Base-by-base conservation (phyloP, 2,329 filamentous ascomycete genomes). In the Mycosphaerella arachidis region DNA sequence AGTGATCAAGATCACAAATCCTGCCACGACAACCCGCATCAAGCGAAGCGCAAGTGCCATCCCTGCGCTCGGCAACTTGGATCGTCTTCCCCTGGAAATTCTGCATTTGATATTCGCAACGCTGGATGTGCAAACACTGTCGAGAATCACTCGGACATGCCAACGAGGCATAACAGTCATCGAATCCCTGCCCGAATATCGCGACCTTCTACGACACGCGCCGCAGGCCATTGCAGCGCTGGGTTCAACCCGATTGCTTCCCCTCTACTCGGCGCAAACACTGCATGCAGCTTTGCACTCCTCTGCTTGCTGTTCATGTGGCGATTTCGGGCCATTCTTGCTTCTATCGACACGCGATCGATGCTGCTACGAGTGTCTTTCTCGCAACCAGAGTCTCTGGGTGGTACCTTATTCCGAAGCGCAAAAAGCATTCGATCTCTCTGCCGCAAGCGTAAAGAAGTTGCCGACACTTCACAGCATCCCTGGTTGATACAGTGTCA, bases 81-180 rank as follows among this genome's bases (percentile, higher is more conserved):
- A 57, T 18, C 24, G 10, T 6, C 54, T 60, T 9, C 58, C 58
- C 4, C 58, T 57, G 16, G 58, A 60, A 48, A 35, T 60, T 9
- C 40, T 60, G 18, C 58, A 60, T n/a, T 43, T n/a, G 30, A 57
- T 53, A 12, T 54, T 60, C 40, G 37, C 58, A n/a, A 57, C 57
- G 54, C 48, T 60, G 8, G 58, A 60, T 29, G 33, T 60, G 46
- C 40, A 48, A 37, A 54, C 58, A 9, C 50, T 60, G 12, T 53
- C 55, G 16, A 53, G 31, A 33, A 57, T 60, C n/a, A 40, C 58
- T 12, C 35, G 48, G 31, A 60, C 58, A 5, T 57, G 54, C 33
- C 30, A 30, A 16, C 58, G 58, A 20, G 58, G 55, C 2, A 30
- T 40, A 6, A 48, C 4, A 24, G 54, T 60, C 35, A 37, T 60